A percentile compares a stretch with the other conserved stretches of the same genome.
Conservation (phyloP, 2,329 filamentous ascomycete species). For the Hypoxylon sp. region DNA sequence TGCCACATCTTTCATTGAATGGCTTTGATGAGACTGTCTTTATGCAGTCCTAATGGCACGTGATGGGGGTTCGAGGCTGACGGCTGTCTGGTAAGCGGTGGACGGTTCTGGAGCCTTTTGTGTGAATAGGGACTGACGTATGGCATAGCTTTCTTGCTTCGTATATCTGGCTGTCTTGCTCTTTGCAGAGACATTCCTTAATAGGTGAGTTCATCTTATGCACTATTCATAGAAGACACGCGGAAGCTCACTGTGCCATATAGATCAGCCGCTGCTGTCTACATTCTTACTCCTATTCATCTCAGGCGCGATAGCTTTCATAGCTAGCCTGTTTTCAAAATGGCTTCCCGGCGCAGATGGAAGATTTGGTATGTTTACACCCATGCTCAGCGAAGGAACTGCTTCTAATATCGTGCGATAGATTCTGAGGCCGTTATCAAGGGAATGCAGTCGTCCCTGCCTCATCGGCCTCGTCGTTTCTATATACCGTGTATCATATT, state of each 20-base stretch:
- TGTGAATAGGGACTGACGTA: conserved; percentile 30
- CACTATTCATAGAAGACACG: not conserved
- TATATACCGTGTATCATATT: conserved; percentile 62
- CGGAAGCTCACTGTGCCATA: conserved; percentile 33
- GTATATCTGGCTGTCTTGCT: conserved; percentile 65
- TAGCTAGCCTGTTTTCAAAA: conserved; percentile 60
- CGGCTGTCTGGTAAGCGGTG: conserved; percentile 56
- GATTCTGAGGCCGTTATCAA: conserved; percentile 56
- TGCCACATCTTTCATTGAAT: conserved; percentile 33
- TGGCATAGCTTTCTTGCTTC: conserved; percentile 61
- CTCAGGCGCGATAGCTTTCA: conserved; percentile 60
- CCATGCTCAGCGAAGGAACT: not conserved
- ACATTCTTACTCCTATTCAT: conserved; percentile 64
- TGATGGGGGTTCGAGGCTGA: conserved; percentile 55
- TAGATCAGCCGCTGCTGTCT: conserved; percentile 66
- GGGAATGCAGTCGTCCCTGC: conserved; percentile 57
- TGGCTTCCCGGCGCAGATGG: conserved; percentile 65
- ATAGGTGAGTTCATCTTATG: conserved; percentile 57
- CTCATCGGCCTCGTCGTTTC: conserved; percentile 64
- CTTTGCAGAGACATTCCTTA: conserved; percentile 64
- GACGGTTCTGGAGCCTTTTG: not conserved
- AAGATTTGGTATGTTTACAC: conserved; percentile 58
- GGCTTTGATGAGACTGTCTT: conserved; percentile 37
- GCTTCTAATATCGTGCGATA: conserved; percentile 29
- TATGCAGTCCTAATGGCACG: conserved; percentile 52